Evolutionary conservation across 768 basidiomycete species (phyloP), one percentile per base, ranked within the genome.

Genomic region (Boletus rubescentipes): DNA sequence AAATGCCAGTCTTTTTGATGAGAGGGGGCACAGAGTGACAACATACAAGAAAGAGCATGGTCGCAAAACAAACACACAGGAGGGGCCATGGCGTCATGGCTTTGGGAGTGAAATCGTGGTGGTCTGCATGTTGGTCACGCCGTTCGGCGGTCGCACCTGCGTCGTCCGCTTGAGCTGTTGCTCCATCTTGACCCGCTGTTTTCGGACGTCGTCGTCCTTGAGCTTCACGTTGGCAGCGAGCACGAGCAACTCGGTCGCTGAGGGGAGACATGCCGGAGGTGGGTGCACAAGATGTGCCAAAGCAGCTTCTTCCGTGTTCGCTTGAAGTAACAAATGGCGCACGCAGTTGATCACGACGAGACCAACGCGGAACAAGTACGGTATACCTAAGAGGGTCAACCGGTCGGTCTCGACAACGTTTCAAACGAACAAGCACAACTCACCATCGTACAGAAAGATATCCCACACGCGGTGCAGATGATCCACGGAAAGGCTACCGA

Each of bases 381-480:
- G 78, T 20, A 89, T 72, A 8, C 90, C 90, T 92, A 52, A 52
- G n/a, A 6, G 46, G 41, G 11, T 42, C 8, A 26, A 49, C 32
- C 16, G 14, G 31, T 66, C 30, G 54, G 23, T 26, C 21, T 46
- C 51, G 14, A 45, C 15, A 10, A 38, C 40, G 20, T 16, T 9
- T 29, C 12, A 37, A 9, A 18, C 6, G 8, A 20, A 10, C 31
- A 18, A 32, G n/a, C 20, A 9, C 18, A 9, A 54, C 74, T 26
- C 66, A 90, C 90, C 91, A 71, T 93, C 91, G 58, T 79, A 89
- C 18, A 93, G 68, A 64, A 92, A 92, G 3, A 93, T 65, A 64
- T 92, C 91, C 91, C 91, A 93, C 12, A 91, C 78, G 26, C 91
- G 77, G 53, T 86, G 81, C 15, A 91, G 70, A 61, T 84, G 82